phyloP scores from a whole-genome alignment of 768 basidiomycete genomes.

The Albatrellus ellisii region DNA sequence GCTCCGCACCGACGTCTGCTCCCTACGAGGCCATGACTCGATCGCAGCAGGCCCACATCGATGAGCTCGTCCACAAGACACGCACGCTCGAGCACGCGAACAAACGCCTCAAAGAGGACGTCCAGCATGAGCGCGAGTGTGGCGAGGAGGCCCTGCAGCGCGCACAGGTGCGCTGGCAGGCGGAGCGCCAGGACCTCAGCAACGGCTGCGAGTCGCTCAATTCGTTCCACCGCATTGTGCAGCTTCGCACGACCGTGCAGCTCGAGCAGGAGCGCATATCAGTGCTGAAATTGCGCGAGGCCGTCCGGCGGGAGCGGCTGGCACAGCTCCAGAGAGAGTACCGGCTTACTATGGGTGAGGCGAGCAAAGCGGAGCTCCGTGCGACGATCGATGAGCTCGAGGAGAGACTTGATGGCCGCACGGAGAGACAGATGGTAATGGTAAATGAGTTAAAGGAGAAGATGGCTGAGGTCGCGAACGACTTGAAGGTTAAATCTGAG shows the following conservation, averaged over 20 bases:
- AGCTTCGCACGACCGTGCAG: constrained; percentile 39
- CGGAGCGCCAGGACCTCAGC: constrained; percentile 44
- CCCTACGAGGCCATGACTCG: constrained; percentile 38
- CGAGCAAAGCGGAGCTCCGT: constrained; percentile 47
- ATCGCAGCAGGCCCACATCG: constrained; percentile 54
- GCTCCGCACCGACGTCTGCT: constrained; percentile 16
- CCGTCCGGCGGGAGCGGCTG: constrained; percentile 41
- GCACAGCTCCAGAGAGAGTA: constrained; percentile 50
- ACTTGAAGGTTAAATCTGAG: constrained; percentile 32
- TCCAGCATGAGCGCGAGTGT: constrained; percentile 32
- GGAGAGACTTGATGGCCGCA: constrained; percentile 24
- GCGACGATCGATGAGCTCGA: constrained; percentile 37
- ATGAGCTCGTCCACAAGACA: constrained; percentile 59
- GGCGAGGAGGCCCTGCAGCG: too few species aligned
- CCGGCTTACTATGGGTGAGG: constrained; percentile 55
- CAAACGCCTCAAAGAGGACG: constrained; percentile 36
- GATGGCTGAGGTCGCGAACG: constrained; percentile 21
- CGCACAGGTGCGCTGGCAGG: constrained; percentile 34
- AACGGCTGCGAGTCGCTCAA: constrained; percentile 52
- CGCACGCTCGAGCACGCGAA: constrained; percentile 49
- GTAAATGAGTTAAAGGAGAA: constrained; percentile 38
- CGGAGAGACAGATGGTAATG: constrained; percentile 3
- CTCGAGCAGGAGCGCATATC: constrained; percentile 39
- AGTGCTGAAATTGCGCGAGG: constrained; percentile 41
- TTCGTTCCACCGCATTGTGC: constrained; percentile 49